Percentiles rank a stretch among this genome's conserved stretches.
phyloP scores from a whole-genome alignment of 139 green algal species.

The Eudorina sp. region DNA sequence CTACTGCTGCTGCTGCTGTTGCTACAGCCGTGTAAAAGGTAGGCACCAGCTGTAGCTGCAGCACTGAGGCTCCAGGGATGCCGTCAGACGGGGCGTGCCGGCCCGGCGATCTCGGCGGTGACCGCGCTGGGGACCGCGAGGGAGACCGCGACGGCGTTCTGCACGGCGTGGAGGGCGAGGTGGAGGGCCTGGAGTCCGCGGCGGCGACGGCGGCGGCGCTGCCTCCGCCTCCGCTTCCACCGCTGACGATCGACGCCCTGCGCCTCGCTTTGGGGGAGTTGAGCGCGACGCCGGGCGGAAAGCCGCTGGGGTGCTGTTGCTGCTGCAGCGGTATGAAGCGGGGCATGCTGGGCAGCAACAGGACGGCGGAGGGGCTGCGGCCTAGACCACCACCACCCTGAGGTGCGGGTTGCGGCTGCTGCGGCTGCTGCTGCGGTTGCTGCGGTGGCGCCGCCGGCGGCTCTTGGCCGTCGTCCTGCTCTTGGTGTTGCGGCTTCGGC shows the following conservation, averaged over 20 bases:
- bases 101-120: not conserved
- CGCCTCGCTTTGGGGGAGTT: no score
- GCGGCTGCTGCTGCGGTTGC: not conserved
- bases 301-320: not conserved
- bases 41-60: not conserved
- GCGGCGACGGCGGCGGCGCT: no score
- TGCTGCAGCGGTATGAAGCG: conserved; percentile 12
- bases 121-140: not conserved
- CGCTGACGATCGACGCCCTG: not conserved
- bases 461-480: not conserved
- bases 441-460: no score
- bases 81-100: not conserved
- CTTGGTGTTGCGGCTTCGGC: not conserved
- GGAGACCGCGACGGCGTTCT: not conserved
- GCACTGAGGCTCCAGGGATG: not conserved
- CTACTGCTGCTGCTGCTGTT: not conserved
- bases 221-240: no score
- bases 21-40: not conserved
- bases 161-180: not conserved
- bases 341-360: conserved; percentile 14
- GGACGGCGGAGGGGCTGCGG: not conserved
- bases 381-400: no score
- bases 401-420: not conserved
- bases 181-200: not conserved
- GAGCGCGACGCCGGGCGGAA: not conserved